Evolutionary conservation across 805 yeast genomes (phyloP).

Genomic region (Suhomyces sp.): DNA sequence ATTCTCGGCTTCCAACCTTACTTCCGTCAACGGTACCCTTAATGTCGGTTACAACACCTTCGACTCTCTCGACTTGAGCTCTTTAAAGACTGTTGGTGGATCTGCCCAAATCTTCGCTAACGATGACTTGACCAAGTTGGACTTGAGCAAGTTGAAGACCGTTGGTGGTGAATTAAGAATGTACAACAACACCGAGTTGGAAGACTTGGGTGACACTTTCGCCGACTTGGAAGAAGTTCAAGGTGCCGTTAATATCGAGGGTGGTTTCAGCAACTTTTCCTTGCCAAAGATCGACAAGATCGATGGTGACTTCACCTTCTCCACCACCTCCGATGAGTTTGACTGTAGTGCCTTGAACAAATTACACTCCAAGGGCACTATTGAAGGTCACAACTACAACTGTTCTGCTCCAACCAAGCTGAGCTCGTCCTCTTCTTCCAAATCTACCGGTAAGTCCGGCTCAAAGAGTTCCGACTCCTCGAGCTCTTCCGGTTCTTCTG

Average conservation of each 20-base stretch:
- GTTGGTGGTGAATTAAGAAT: conserved; percentile 42
- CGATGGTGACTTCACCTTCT: conserved; percentile 40
- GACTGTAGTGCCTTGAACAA: conserved; percentile 34
- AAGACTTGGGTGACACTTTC: conserved; percentile 29
- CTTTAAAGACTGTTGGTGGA: conserved; percentile 35
- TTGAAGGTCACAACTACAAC: conserved; percentile 44
- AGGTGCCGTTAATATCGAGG: conserved; percentile 41
- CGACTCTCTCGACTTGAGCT: conserved; percentile 26
- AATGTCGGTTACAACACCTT: conserved; percentile 40
- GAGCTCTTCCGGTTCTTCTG: conserved; percentile 19
- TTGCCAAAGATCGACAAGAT: conserved; percentile 36
- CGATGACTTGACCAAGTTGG: conserved; percentile 36
- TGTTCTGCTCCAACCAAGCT: conserved; percentile 35
- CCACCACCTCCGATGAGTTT: conserved; percentile 36
- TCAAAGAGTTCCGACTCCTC: conserved; percentile 14
- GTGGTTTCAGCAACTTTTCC: conserved; percentile 38
- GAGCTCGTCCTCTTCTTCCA: conserved; percentile 13
- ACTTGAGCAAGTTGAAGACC: conserved; percentile 26
- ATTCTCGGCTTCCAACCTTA: conserved; percentile 31
- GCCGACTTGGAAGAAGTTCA: conserved; percentile 28
- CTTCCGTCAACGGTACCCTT: conserved; percentile 40
- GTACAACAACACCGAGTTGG: conserved; percentile 40
- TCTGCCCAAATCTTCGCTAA: conserved; percentile 42
- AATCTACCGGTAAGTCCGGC: conserved; percentile 11
- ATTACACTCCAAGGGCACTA: conserved; percentile 29